Evolutionary conservation across 2,329 filamentous ascomycete species (phyloP), one percentile per base, ranked within the genome.

Genomic region (Aaosphaeria pasadenensis): DNA sequence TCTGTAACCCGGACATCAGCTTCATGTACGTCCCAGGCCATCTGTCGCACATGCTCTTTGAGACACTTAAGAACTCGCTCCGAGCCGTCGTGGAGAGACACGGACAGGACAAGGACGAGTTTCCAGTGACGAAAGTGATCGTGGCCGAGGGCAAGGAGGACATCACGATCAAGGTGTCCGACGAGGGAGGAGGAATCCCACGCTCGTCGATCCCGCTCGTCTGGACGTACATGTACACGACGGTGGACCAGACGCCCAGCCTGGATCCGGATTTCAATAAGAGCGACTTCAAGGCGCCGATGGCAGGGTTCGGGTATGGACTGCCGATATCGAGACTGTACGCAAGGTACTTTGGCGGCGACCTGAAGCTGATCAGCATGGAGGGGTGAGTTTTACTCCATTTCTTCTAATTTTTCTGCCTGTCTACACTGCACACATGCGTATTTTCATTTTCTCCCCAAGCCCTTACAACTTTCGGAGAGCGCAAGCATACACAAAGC

Each of bases 141-240:
- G 91, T 99, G 30, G 94, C 94, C 31, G 92, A 99, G 73, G 94
- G 94, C 49, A 92, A 94, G 69, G 94, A 99, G 73, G 94, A 99
- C 65, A 99, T 99, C 63, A 99, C 94, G 5, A 96, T 99, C 77
- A 99, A 99, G 75, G 88, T 99, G 60, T 89, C 88, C 4, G 94
- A 99, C 69, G 94, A 99, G 74, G 94, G 94, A 50, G 94, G 94
- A 55, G 94, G 94, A 53, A 97, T 99, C 45, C 91, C 94, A 0
- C 80, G 94, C 62, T 95, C 88, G 61, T 84, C 90, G 45, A 97
- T 99, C 55, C 94, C 94, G 5, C 80, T 99, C 11, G 94, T 97
- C n/a, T 99, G 94, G 94, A 99, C 94, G 9, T 99, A 99, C 71
- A 99, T 97, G 94, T 99, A 99, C 71, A 99, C 94, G 33, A 99